These are phyloP conservation scores for Talaromyces thailandensis DNA, from an alignment of 495 filamentous ascomycete genomes.

Conservation along the genomic window DNA sequence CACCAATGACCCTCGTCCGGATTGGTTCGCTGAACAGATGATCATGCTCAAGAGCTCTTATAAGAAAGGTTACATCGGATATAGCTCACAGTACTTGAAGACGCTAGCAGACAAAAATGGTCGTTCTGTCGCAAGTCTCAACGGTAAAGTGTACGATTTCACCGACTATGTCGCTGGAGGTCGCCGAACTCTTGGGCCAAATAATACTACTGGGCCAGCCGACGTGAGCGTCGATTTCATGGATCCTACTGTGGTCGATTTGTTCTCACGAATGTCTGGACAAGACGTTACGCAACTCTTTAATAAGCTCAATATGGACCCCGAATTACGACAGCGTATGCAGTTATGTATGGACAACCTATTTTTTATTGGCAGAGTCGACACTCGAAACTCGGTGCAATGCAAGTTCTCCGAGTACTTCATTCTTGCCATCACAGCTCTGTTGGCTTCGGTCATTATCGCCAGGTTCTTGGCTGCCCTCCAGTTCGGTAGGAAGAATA, in stretches of 20 bases:
- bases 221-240: constrained; percentile 71
- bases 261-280: constrained; percentile 71
- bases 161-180: constrained; percentile 77
- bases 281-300: constrained; percentile 78
- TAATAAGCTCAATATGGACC: constrained; percentile 53
- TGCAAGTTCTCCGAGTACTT: constrained; percentile 90
- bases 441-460: constrained; percentile 71
- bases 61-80: constrained; percentile 84
- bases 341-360: constrained; percentile 84
- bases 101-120: constrained; percentile 52
- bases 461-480: constrained; percentile 97
- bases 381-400: constrained; percentile 78
- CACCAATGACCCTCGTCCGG: constrained; percentile 69
- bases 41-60: constrained; percentile 63
- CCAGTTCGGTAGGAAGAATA: constrained; percentile 84
- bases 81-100: constrained; percentile 66
- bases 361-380: constrained; percentile 87
- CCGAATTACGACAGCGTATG: constrained; percentile 53
- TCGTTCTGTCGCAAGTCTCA: constrained; percentile 66
- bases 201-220: constrained; percentile 37
- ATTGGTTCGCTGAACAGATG: constrained; percentile 90
- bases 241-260: constrained; percentile 58
- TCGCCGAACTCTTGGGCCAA: constrained; percentile 46
- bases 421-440: constrained; percentile 76
- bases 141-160: constrained; percentile 81